Percentiles rank a stretch among this genome's conserved stretches.
These are phyloP conservation scores for Lactarius tabidus DNA, from an alignment of 768 basidiomycete species.

Conservation along the genomic window DNA sequence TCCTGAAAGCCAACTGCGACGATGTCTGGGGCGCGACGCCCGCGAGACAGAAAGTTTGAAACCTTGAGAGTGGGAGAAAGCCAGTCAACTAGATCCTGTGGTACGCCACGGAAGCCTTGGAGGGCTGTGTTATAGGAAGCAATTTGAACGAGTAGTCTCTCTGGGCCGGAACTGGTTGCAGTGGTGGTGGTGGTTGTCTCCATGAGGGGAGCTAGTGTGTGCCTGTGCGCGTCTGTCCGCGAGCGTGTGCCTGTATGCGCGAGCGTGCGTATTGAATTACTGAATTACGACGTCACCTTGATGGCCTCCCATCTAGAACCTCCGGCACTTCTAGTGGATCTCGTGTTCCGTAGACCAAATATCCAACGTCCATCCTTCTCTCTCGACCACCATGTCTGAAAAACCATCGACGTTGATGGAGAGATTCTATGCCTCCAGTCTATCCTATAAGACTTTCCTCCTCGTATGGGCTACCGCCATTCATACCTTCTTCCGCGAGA, in stretches of 20 bases:
- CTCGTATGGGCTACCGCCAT: conserved; percentile 80
- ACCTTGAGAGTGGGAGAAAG: conserved; percentile 77
- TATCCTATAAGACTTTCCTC: conserved; percentile 66
- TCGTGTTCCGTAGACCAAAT: background rate
- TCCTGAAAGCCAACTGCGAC: conserved; percentile 94
- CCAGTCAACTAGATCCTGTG: conserved; percentile 91
- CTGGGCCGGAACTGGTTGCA: conserved; percentile 19
- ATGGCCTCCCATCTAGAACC: conserved; percentile 1
- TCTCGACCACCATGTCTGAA: background rate
- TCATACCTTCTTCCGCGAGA: conserved; percentile 93
- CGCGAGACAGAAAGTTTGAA: conserved; percentile 62
- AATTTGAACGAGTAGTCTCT: conserved; percentile 62
- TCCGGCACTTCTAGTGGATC: background rate
- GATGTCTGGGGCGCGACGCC: conserved; percentile 73
- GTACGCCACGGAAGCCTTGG: conserved; percentile 66
- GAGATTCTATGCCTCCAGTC: conserved; percentile 18
- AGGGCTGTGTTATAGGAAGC: conserved; percentile 91
- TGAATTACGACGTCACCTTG: background rate
- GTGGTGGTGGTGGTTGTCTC: conserved; percentile 3
- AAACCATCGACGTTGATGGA: conserved; percentile 3
- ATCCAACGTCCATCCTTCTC: background rate
- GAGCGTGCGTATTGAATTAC: background rate
- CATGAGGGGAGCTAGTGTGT: background rate
- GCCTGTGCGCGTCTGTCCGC: background rate
- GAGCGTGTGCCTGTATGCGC: background rate